A percentile compares a stretch with the other conserved stretches of the same genome.
Conservation (phyloP, 768 basidiomycete species). For the Zangia roseola region DNA sequence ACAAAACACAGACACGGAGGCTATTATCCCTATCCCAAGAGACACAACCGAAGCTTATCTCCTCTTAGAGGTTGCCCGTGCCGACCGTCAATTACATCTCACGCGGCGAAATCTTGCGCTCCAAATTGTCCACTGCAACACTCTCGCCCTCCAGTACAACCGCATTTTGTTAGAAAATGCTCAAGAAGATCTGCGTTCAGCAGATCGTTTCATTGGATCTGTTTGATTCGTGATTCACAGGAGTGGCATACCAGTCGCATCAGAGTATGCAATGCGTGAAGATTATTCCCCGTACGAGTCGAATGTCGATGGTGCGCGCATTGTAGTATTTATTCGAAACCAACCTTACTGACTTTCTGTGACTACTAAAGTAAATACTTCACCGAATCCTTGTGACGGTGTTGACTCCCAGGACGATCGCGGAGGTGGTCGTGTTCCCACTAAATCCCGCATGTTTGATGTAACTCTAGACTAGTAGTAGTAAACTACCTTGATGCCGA, state of each 20-base stretch:
- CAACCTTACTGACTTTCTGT: no score
- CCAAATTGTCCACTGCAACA: slow-evolving; percentile 1
- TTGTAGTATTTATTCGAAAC: no score
- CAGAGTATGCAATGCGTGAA: slow-evolving; percentile 4
- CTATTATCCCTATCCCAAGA: background rate
- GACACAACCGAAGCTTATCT: slow-evolving; percentile 1
- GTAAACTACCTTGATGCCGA: no score
- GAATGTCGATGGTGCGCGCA: no score
- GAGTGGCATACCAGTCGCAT: background rate
- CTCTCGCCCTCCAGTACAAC: slow-evolving; percentile 1
- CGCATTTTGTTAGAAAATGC: background rate
- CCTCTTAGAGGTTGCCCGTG: background rate
- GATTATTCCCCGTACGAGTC: background rate
- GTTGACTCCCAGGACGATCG: no score
- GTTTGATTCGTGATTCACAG: background rate
- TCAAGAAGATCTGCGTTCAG: background rate
- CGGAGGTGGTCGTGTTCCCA: no score
- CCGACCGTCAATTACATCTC: background rate
- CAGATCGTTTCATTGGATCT: background rate
- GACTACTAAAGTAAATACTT: no score
- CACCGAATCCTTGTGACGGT: no score
- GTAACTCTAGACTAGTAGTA: no score
- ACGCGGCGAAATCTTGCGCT: background rate
- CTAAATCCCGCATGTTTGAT: no score
- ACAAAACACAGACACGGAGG: no score